Evolutionary conservation across 768 basidiomycete species (phyloP).

Genomic region (Clavulina sp.): DNA sequence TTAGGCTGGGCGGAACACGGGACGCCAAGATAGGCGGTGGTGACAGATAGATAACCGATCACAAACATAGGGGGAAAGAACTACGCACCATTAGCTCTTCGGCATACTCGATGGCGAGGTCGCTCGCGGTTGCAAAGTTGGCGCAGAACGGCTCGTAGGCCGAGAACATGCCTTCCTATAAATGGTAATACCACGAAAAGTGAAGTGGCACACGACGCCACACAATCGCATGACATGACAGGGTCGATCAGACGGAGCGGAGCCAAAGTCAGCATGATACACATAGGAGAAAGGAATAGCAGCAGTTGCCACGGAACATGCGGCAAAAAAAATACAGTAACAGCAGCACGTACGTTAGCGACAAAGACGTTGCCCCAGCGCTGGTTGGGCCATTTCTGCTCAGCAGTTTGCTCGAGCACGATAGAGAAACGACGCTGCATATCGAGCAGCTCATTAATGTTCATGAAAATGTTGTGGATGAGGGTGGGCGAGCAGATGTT

Average conservation of each 20-base stretch:
- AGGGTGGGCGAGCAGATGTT: conserved; percentile 87
- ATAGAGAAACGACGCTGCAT: conserved; percentile 92
- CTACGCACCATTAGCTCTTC: conserved; percentile 74
- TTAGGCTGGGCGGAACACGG: no score
- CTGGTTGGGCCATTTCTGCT: conserved; percentile 66
- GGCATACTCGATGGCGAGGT: conserved; percentile 53
- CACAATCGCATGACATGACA: conserved; percentile 1
- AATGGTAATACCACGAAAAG: conserved; percentile 18
- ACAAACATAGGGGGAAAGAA: no score
- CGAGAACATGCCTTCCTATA: conserved; percentile 88
- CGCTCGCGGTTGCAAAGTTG: conserved; percentile 77
- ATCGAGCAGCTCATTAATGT: conserved; percentile 85
- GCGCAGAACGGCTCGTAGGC: conserved; percentile 97
- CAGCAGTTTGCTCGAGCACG: conserved; percentile 70
- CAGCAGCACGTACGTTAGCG: conserved; percentile 46
- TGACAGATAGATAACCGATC: no score
- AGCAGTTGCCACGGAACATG: no score
- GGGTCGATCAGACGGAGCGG: no score
- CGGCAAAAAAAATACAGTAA: neutral
- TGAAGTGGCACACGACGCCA: neutral
- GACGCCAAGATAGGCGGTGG: no score
- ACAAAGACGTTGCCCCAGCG: conserved; percentile 77
- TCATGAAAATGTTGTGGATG: conserved; percentile 88
- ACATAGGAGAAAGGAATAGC: conserved; percentile 13
- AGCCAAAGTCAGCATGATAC: conserved; percentile 26